Evolutionary conservation across 345 rosid genomes (phyloP).

Genomic region (Gossypium ekmanianum): DNA sequence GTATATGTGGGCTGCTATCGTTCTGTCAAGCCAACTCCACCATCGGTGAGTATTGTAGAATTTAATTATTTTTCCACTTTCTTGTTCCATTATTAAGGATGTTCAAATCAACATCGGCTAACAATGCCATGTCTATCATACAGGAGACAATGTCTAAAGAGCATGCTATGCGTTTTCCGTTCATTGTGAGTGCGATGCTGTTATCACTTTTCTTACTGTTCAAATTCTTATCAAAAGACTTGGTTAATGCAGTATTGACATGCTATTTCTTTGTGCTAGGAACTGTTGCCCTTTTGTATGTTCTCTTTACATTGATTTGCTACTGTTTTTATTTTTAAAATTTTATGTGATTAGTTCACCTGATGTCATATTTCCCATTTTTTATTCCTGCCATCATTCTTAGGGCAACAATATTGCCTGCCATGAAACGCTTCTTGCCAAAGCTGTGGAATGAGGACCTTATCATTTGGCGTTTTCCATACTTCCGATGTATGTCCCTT

Average conservation of each 20-base stretch:
- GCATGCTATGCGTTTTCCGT: slow-evolving; percentile 98
- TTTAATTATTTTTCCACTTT: background rate
- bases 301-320: slow-evolving; percentile 23
- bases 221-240: slow-evolving; percentile 89
- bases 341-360: background rate
- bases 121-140: background rate
- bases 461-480: slow-evolving; percentile 75
- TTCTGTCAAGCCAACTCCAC: slow-evolving; percentile 94
- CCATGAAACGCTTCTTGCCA: slow-evolving; percentile 71
- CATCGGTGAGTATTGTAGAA: slow-evolving; percentile 22
- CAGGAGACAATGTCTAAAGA: slow-evolving; percentile 98
- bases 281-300: slow-evolving; percentile 91
- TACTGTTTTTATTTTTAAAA: background rate
- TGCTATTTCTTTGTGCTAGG: slow-evolving; percentile 94
- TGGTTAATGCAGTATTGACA: slow-evolving; percentile 94
- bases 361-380: slow-evolving; percentile 12
- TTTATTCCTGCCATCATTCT: slow-evolving; percentile 17
- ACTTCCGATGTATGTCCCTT: slow-evolving; percentile 63
- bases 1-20: slow-evolving; percentile 97
- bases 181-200: slow-evolving; percentile 97
- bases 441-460: slow-evolving; percentile 72
- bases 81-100: background rate
- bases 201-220: slow-evolving; percentile 87
- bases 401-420: slow-evolving; percentile 90
- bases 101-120: background rate